These are phyloP conservation scores for Suillus decipiens DNA, from an alignment of 768 basidiomycete species.

Conservation along the genomic window DNA sequence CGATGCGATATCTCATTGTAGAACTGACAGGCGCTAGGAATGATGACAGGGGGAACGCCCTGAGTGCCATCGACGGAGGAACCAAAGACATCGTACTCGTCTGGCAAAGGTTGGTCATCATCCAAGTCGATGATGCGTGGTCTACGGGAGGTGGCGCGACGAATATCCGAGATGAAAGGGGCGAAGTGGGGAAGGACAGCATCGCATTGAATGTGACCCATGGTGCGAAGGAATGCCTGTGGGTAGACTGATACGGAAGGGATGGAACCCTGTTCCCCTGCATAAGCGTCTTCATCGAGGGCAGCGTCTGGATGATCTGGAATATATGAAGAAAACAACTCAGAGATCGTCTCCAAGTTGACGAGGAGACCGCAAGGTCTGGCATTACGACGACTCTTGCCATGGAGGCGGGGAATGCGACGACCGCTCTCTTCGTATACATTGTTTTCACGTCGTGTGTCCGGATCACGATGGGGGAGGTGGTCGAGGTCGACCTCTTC, in stretches of 20 bases:
- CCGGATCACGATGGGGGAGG: neutral
- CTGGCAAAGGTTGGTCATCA: neutral
- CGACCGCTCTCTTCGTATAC: neutral
- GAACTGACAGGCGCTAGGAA: neutral
- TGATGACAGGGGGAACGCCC: neutral
- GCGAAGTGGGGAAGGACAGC: neutral
- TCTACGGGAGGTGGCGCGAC: neutral
- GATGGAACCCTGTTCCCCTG: neutral
- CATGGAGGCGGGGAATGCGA: neutral
- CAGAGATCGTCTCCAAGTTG: neutral
- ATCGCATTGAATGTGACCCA: neutral
- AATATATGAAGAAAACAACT: neutral
- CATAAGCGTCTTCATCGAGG: neutral
- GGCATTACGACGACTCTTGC: neutral
- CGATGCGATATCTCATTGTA: conserved; percentile 1
- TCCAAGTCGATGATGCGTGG: neutral
- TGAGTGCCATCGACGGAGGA: accelerated
- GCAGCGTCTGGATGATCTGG: neutral
- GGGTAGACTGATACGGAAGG: neutral
- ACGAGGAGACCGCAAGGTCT: neutral
- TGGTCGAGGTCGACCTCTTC: neutral
- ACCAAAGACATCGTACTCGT: neutral
- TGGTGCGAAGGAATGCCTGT: neutral
- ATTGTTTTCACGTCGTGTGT: neutral
- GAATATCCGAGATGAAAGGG: neutral